A percentile compares a stretch with the other conserved stretches of the same genome.
Evolutionary conservation across 2,329 filamentous ascomycete species (phyloP).

Genomic region (Pseudopithomyces maydicus): DNA sequence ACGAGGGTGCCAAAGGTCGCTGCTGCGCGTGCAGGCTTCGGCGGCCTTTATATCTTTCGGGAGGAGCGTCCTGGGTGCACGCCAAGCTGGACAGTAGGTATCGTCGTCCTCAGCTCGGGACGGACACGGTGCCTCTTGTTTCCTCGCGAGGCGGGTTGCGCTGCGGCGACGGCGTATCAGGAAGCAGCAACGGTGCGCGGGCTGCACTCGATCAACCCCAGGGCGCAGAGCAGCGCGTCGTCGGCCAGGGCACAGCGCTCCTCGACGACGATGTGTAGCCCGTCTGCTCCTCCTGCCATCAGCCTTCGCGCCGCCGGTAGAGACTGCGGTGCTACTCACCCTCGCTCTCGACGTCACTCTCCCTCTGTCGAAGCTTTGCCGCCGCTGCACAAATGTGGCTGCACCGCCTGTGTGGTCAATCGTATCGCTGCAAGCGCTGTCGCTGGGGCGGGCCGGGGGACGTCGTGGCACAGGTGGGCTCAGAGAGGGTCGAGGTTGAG

Average conservation of each 20-base stretch:
- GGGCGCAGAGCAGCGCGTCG: neutral
- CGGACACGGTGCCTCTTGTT: slow-evolving; percentile 20
- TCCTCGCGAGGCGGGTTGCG: slow-evolving; percentile 9
- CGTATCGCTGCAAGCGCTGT: neutral
- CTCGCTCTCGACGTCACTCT: neutral
- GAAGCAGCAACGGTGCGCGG: slow-evolving; percentile 10
- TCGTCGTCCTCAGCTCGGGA: slow-evolving; percentile 10
- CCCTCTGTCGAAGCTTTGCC: neutral
- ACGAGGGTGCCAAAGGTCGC: slow-evolving; percentile 21
- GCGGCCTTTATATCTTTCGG: slow-evolving; percentile 36
- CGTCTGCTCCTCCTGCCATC: neutral
- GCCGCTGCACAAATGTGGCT: neutral
- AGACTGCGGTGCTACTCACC: neutral
- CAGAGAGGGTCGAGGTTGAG: neutral
- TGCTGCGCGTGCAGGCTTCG: slow-evolving; percentile 21
- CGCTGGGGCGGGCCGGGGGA: neutral
- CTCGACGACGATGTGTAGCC: neutral
- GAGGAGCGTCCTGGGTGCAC: slow-evolving; percentile 36
- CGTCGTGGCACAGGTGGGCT: too few relatives aligned
- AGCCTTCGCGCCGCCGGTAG: slow-evolving; percentile 3
- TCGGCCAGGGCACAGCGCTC: neutral
- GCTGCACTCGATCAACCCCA: neutral
- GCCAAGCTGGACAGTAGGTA: slow-evolving; percentile 11
- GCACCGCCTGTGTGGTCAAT: too few relatives aligned
- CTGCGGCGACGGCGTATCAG: slow-evolving; percentile 5